Evolutionary conservation across 148 eudicot genomes (phyloP), one percentile per base, ranked within the genome.

Genomic region (Pouteria glomerata): DNA sequence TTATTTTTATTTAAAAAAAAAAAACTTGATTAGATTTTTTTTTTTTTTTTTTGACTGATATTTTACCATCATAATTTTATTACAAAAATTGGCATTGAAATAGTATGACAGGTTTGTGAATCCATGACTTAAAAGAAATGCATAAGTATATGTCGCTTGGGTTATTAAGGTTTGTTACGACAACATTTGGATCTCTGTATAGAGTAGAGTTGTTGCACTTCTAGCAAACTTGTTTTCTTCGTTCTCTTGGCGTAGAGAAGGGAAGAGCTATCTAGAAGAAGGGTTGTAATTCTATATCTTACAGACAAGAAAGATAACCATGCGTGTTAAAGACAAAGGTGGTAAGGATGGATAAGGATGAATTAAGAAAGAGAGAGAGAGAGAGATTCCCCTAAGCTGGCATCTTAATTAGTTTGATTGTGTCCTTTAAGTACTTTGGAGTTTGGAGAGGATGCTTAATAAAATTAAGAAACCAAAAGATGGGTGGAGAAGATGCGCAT

Each of bases 291-390:
- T n/a, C n/a, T n/a, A n/a, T n/a, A 62, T 39, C 76, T 73, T 63
- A 63, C n/a, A n/a, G 63, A 51, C 68, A 72, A 61, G 47, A 72
- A 72, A 68, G 75, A 72, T 72, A 62, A 63, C 69, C 53, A 51
- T 7, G 59, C 6, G 59, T 39, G 76, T 56, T 44, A 70, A 70
- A 57, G 48, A 39, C 56, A 52, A 42, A 29, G 37, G 16, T 56
- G 71, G 65, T 66, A 27, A 74, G 69, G 47, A 74, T 7, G 78
- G 78, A 74, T 74, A 74, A 74, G 78, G 74, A 76, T 61, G 69
- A 44, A 30, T 12, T 31, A 58, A 4, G 37, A 18, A 27, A 29
- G 66, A 21, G 48, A 15, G 48, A 31, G 53, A 26, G 56, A 37
- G 65, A 65, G 59, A 76, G 50, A 63, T 27, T 68, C 60, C 33